Percentiles rank a stretch among this genome's conserved stretches.
Conservation (phyloP, 2,329 filamentous ascomycete species). For the Exophiala oligosperma region DNA sequence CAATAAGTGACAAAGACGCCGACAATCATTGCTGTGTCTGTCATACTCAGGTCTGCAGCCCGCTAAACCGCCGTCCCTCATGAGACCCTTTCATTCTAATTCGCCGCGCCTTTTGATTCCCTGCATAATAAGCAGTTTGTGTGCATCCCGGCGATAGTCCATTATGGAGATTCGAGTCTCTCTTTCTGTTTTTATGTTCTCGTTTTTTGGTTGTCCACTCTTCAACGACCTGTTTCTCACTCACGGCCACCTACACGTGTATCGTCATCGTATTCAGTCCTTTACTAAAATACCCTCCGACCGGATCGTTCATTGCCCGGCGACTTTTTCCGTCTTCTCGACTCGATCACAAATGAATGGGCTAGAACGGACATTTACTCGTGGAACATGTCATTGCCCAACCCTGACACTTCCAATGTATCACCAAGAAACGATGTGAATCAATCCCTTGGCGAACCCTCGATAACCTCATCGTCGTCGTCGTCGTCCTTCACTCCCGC, state of each 20-base stretch:
- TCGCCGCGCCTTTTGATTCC: conserved; percentile 1
- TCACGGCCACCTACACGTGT: background rate
- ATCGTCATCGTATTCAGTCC: too few relatives aligned
- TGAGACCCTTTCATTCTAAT: background rate
- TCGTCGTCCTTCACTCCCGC: background rate
- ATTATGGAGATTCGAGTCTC: background rate
- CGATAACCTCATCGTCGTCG: conserved; percentile 7
- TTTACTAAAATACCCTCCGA: too few relatives aligned
- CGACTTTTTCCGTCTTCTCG: too few relatives aligned
- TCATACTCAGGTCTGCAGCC: background rate
- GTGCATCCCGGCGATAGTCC: background rate
- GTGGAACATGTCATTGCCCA: conserved; percentile 16
- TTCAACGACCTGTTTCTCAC: background rate
- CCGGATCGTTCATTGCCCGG: too few relatives aligned
- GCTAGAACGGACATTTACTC: background rate
- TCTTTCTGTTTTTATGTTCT: too few relatives aligned
- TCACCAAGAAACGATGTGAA: conserved; percentile 4
- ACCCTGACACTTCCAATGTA: background rate
- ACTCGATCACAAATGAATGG: background rate
- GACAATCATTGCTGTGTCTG: background rate
- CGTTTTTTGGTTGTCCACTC: too few relatives aligned
- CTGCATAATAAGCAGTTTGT: too few relatives aligned
- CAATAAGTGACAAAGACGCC: background rate
- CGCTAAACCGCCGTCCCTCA: background rate
- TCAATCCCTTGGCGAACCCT: conserved; percentile 1